Evolutionary conservation across 768 basidiomycete genomes (phyloP), one percentile per base, ranked within the genome.

Genomic region (Psilocybe tampanensis): DNA sequence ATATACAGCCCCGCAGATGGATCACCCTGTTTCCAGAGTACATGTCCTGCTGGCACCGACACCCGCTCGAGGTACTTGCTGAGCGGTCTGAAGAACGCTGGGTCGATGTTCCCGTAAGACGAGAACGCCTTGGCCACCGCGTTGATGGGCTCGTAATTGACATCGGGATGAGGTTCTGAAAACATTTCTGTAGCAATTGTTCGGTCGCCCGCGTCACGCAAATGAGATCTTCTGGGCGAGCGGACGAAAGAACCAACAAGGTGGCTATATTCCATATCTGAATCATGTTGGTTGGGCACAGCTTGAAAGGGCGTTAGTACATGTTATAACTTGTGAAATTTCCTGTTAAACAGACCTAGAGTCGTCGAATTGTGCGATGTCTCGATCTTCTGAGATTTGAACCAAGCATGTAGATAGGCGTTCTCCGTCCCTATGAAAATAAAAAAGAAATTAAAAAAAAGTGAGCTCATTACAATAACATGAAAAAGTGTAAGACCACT

Each of bases 341-440:
- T 19, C 52, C 39, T 32, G 22, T 18, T 56, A 9, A 29, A 68
- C 71, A 12, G 61, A 81, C 85, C 64, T 54, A 86, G 80, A 60
- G 72, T 78, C 60, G 33, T 75, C 54, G 54, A n/a, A n/a, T n/a
- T n/a, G n/a, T n/a, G 65, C 21, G 70, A 63, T 24, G 70, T 74
- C 66, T 90, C 86, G 19, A 79, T 68, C 64, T 88, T 88, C 66
- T 85, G 84, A 0, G 84, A 81, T 57, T 77, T 75, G 61, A 90
- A 89, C 90, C 89, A 92, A 8, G 90, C 87, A 52, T 82, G 83
- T 59, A 98, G 67, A 73, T 97, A 97, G 0, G 85, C 90, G 72
- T 98, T 98, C 74, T 98, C 95, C 0, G 93, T 95, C 95, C 95
- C 91, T 82, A 43, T 6, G 24, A 29, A 8, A n/a, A 12, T 22